Evolutionary conservation across 2,329 filamentous ascomycete species (phyloP).

Genomic region (Hypoxylon sp.): DNA sequence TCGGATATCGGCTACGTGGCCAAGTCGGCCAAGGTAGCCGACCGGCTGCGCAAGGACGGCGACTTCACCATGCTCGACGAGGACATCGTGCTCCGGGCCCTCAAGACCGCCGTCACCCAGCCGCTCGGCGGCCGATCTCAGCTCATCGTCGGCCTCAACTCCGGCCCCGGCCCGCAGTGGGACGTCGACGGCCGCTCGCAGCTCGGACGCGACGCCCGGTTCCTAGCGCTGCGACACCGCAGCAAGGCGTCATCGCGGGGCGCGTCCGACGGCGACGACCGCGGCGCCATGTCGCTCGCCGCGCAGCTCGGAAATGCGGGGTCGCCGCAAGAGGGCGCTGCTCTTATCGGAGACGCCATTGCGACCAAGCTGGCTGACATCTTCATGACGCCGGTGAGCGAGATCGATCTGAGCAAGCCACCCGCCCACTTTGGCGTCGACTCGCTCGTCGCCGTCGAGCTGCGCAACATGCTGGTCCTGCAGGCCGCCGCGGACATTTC

Average conservation of each 20-base stretch:
- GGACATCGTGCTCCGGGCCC: background rate
- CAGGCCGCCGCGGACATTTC: conserved; percentile 19
- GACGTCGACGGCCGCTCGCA: background rate
- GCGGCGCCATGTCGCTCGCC: background rate
- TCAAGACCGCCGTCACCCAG: background rate
- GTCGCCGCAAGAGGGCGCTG: background rate
- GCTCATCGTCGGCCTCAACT: conserved; percentile 4
- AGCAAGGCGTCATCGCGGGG: background rate
- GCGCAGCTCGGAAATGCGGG: background rate
- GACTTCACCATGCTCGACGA: background rate
- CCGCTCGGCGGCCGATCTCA: background rate
- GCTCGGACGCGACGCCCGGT: conserved; percentile 12
- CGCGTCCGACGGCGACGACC: background rate
- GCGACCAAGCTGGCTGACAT: conserved; percentile 24
- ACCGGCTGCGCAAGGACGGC: background rate
- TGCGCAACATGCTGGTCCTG: conserved; percentile 31
- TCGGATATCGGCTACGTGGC: conserved; percentile 4
- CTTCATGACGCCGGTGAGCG: conserved; percentile 22
- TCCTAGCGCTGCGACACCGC: background rate
- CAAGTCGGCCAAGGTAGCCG: background rate
- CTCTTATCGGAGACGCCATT: conserved; percentile 3
- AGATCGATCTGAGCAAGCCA: conserved; percentile 17
- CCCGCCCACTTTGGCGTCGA: conserved; percentile 30
- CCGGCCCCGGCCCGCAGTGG: conserved; percentile 7
- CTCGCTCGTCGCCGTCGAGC: conserved; percentile 35